These are phyloP conservation scores for Talaromyces wortmannii DNA, from an alignment of 495 filamentous ascomycete genomes.

Conservation along the genomic window DNA sequence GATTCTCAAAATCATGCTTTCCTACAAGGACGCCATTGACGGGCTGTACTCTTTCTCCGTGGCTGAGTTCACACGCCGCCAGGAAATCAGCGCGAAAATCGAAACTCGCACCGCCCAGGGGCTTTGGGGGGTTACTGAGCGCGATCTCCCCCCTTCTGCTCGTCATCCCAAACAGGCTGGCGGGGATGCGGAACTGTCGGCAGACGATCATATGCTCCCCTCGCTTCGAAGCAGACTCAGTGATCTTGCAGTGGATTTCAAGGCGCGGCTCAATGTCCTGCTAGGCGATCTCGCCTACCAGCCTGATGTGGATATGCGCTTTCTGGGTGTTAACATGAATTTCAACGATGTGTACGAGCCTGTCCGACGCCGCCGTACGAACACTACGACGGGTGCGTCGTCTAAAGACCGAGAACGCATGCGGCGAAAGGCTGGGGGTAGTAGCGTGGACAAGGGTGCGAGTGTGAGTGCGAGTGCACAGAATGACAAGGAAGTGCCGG, in stretches of 20 bases:
- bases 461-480: neutral
- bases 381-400: slow-evolving; percentile 8
- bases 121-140: slow-evolving; percentile 58
- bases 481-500: neutral
- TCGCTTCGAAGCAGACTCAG: slow-evolving; percentile 65
- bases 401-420: slow-evolving; percentile 14
- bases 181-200: slow-evolving; percentile 19
- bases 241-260: slow-evolving; percentile 67
- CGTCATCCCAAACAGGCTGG: slow-evolving; percentile 3
- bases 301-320: slow-evolving; percentile 91
- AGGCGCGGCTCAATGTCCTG: slow-evolving; percentile 65
- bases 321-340: slow-evolving; percentile 94
- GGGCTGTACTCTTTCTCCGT: slow-evolving; percentile 91
- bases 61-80: slow-evolving; percentile 83
- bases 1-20: slow-evolving; percentile 88
- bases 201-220: slow-evolving; percentile 62
- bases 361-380: slow-evolving; percentile 46
- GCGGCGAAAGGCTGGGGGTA: neutral
- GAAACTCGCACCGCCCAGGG: slow-evolving; percentile 54
- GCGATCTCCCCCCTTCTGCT: slow-evolving; percentile 29
- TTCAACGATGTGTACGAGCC: slow-evolving; percentile 96
- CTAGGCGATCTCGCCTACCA: slow-evolving; percentile 89
- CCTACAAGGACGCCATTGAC: slow-evolving; percentile 89
- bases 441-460: too few relatives aligned
- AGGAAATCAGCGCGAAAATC: slow-evolving; percentile 73